Evolutionary conservation across 371 early-diverging fungal genomes (phyloP).

Genomic region (Blakeslea trispora): DNA sequence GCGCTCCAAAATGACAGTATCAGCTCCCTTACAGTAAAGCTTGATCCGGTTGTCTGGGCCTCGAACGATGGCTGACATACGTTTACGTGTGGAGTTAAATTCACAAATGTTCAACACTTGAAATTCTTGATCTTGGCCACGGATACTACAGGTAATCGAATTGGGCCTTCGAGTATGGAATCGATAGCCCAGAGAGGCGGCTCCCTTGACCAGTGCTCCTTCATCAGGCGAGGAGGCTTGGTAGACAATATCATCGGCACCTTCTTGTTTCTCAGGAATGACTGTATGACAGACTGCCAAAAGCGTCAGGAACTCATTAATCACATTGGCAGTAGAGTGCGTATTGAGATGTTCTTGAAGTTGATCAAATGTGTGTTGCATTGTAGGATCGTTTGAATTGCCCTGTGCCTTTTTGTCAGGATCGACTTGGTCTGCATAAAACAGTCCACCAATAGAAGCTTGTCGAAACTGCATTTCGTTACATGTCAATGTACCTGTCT

Average conservation of each 20-base stretch:
- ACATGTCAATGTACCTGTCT: conserved; percentile 96
- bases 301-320: conserved; percentile 79
- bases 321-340: conserved; percentile 64
- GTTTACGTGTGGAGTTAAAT: conserved; percentile 96
- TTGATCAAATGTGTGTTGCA: conserved; percentile 70
- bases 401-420: conserved; percentile 75
- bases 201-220: conserved; percentile 87
- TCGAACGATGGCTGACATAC: conserved; percentile 95
- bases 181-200: conserved; percentile 60
- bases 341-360: conserved; percentile 63
- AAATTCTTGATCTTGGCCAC: conserved; percentile 69
- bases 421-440: conserved; percentile 78
- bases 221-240: conserved; percentile 94
- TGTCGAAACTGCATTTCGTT: conserved; percentile 96
- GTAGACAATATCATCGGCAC: conserved; percentile 71
- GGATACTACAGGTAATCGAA: conserved; percentile 75
- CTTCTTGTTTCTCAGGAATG: conserved; percentile 84
- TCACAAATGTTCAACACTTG: conserved; percentile 95
- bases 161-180: conserved; percentile 86
- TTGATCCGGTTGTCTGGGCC: conserved; percentile 89
- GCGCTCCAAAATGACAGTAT: conserved; percentile 96
- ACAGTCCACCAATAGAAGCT: conserved; percentile 77
- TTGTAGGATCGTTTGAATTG: conserved; percentile 59
- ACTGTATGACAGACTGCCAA: conserved; percentile 96
- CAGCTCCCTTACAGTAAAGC: conserved; percentile 98